A percentile compares a stretch with the other conserved stretches of the same genome.
These are phyloP conservation scores for Huntiella bhutanensis DNA, from an alignment of 2,329 filamentous ascomycete species.

Conservation along the genomic window DNA sequence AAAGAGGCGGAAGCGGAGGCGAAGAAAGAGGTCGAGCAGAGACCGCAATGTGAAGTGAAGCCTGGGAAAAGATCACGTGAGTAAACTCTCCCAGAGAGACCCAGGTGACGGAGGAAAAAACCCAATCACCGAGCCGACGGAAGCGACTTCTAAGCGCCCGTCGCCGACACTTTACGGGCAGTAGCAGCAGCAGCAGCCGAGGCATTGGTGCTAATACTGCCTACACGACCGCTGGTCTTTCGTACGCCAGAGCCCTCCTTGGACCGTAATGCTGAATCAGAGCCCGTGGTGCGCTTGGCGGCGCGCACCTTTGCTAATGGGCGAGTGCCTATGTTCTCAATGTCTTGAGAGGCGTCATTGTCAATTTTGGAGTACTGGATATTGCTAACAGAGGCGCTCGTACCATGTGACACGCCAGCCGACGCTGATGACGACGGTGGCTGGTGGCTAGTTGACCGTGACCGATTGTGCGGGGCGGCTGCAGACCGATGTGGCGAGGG, in stretches of 20 bases:
- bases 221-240: conserved; percentile 47
- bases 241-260: conserved; percentile 37
- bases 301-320: conserved; percentile 11
- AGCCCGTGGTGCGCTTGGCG: conserved; percentile 7
- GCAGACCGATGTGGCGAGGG: conserved; percentile 8
- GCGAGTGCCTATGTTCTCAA: conserved; percentile 44
- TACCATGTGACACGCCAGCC: conserved; percentile 15
- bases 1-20: not conserved
- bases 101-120: conserved; percentile 12
- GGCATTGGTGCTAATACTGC: conserved; percentile 29
- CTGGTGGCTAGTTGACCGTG: conserved; percentile 50
- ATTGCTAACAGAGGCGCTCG: conserved; percentile 27
- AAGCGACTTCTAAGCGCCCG: conserved; percentile 18
- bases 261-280: conserved; percentile 29
- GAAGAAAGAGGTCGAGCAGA: conserved; percentile 4
- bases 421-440: not conserved
- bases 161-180: conserved; percentile 33
- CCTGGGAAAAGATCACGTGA: too few species aligned
- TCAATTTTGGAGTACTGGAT: conserved; percentile 28
- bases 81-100: not conserved
- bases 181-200: conserved; percentile 23
- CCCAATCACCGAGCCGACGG: conserved; percentile 11
- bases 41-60: conserved; percentile 2
- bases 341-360: conserved; percentile 50
- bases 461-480: not conserved